Evolutionary conservation across 2,329 filamentous ascomycete genomes (phyloP).

Genomic region (Truncatella angustata): DNA sequence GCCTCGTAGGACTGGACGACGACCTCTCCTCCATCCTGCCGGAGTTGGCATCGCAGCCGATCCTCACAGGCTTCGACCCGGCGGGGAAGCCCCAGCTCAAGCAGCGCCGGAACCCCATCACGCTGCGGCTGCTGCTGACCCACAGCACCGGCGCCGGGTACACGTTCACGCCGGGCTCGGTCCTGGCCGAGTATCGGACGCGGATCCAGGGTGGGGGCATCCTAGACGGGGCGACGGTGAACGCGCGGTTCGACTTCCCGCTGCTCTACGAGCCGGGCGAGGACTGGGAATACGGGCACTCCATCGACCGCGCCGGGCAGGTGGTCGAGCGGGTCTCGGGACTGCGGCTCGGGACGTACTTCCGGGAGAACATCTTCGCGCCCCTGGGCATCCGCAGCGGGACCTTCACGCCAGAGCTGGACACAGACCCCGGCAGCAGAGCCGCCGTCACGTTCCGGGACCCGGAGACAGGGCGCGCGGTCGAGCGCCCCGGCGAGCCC

Average conservation of each 20-base stretch:
- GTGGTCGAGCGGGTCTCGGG: constrained; percentile 27
- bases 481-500: constrained; percentile 13
- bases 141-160: constrained; percentile 45
- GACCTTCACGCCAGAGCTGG: constrained; percentile 18
- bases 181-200: constrained; percentile 5
- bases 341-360: constrained; percentile 18
- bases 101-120: constrained; percentile 33
- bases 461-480: constrained; percentile 7
- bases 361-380: constrained; percentile 18
- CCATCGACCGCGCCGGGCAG: constrained; percentile 39
- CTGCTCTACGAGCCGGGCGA: constrained; percentile 43
- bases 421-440: constrained; percentile 15
- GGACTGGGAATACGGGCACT: constrained; percentile 38
- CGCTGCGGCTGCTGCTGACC: constrained; percentile 42
- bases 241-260: constrained; percentile 31
- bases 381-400: constrained; percentile 15
- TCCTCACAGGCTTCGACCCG: constrained; percentile 41
- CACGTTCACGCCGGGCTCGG: constrained; percentile 26
- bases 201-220: constrained; percentile 6
- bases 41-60: constrained; percentile 37
- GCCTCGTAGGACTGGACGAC: constrained; percentile 41
- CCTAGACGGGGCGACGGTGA: constrained; percentile 13
- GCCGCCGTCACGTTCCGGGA: constrained; percentile 16
- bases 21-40: constrained; percentile 41
- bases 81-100: constrained; percentile 29